Base-by-base conservation (phyloP, 2,329 filamentous ascomycete species). In the Fusarium vanettenii region DNA sequence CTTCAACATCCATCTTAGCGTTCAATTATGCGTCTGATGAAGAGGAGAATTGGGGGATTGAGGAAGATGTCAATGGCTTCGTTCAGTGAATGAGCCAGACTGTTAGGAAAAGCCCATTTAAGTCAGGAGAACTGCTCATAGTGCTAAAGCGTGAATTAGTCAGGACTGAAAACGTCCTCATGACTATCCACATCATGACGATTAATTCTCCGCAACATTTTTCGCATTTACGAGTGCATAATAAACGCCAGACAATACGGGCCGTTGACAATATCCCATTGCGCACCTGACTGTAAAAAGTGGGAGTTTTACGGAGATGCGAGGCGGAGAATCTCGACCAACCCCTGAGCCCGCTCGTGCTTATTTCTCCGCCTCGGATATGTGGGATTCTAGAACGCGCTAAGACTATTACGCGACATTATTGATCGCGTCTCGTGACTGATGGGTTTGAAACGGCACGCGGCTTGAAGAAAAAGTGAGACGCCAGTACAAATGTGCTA, bases 1-100 rank as follows among this genome's bases (percentile, higher is more conserved):
- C 43, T 43, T 73, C 71, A 43, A 73, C 71, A 41, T 73, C 65
- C 71, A 73, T 73, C 9, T 27, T 64, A 11, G n/a, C 18, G 48
- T 55, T 33, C 11, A 41, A 41, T 41, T 20, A 5, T 31, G n/a
- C 11, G 48, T 31, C 48, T 55, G 27, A 55, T 20, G 18, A 27
- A 6, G 25, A n/a, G 2, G 25, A 29, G 14, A 29, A 27, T 20
- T 9, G 9, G 25, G 22, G 8, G 5, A 0, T 25, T 29, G 10
- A 4, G 18, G 7, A 31, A 6, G 27, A 55, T 55, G 48, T 3
- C 18, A 33, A 55, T 20, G 25, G 27, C 27, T 55, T 14, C 10
- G 25, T 29, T 13, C 11, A 52, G 48, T 55, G 27, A 14, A 4
- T n/a, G 25, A 52, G 1, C 27, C 27, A 20, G 18, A 29, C 18